Percentiles rank a stretch among this genome's conserved stretches.
Conservation (phyloP, 768 basidiomycete genomes). For the Kwoniella newhampshirensis region DNA sequence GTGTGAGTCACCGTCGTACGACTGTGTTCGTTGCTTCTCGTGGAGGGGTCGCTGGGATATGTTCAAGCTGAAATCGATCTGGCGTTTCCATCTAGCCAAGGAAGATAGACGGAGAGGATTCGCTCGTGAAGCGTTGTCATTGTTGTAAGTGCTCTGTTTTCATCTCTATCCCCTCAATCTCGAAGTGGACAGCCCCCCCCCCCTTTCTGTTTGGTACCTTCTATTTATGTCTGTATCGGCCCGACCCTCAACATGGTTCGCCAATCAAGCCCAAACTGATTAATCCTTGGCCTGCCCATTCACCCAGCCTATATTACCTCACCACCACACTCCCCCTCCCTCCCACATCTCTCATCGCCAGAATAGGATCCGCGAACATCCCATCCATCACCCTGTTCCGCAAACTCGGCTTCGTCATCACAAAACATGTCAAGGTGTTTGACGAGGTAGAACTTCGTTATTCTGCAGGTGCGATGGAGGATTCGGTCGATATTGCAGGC, state of each 20-base stretch:
- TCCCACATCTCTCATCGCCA: conserved; percentile 61
- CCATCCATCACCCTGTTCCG: conserved; percentile 72
- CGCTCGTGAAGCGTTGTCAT: conserved; percentile 36
- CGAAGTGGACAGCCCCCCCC: conserved; percentile 53
- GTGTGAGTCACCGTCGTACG: conserved; percentile 56
- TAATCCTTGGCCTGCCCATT: neutral
- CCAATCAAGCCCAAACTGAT: no score
- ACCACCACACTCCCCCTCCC: conserved; percentile 53
- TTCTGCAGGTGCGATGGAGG: conserved; percentile 12
- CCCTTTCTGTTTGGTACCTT: conserved; percentile 24
- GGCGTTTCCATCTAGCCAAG: conserved; percentile 10
- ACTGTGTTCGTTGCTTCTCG: no score
- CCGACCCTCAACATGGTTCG: no score
- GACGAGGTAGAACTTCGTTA: conserved; percentile 77
- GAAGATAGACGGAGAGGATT: conserved; percentile 67
- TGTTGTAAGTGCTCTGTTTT: conserved; percentile 47
- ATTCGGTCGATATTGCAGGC: neutral
- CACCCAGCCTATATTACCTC: conserved; percentile 56
- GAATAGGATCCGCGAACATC: conserved; percentile 68
- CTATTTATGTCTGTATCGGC: no score
- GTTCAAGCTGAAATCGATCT: neutral
- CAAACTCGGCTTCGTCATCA: conserved; percentile 71
- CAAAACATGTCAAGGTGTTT: conserved; percentile 71
- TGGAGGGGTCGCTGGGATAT: neutral
- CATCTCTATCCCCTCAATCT: conserved; percentile 55